Conservation (phyloP, 768 basidiomycete genomes). For the Austroboletus festivus region DNA sequence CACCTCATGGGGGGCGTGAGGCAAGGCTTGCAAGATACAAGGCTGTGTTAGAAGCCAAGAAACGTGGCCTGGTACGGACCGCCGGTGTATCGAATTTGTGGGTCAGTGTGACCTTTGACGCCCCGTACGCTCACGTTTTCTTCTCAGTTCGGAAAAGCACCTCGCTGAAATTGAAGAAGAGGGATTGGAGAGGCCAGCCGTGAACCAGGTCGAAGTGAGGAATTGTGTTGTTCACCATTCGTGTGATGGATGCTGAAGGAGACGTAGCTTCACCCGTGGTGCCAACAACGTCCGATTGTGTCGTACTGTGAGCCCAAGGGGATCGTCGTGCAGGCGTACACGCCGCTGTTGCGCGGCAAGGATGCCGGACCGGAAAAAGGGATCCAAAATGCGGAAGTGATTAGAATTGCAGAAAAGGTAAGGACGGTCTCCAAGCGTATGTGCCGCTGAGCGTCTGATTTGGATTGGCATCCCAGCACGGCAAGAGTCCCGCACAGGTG, state of each 20-base stretch:
- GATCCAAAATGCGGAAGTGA: constrained; percentile 49
- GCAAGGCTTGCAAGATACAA: constrained; percentile 40
- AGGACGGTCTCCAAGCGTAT: not conserved
- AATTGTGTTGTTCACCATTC: no score
- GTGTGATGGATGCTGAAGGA: no score
- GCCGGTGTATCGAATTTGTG: constrained; percentile 52
- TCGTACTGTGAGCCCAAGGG: constrained; percentile 59
- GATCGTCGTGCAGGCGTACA: constrained; percentile 69
- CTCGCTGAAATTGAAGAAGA: constrained; percentile 24
- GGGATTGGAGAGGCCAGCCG: constrained; percentile 27
- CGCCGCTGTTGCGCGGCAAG: constrained; percentile 60
- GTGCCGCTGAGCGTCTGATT: no score
- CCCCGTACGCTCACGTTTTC: not conserved
- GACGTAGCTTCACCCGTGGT: constrained; percentile 75
- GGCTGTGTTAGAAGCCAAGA: constrained; percentile 35
- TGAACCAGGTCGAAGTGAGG: constrained; percentile 29
- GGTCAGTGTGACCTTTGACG: not conserved
- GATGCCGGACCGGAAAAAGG: constrained; percentile 21
- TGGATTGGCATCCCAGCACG: constrained; percentile 18
- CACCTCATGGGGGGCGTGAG: constrained; percentile 37
- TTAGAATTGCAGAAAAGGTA: constrained; percentile 56
- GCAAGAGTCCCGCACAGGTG: constrained; percentile 38
- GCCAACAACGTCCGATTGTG: constrained; percentile 75
- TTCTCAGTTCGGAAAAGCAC: constrained; percentile 24
- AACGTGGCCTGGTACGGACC: constrained; percentile 35